Evolutionary conservation across 306 rosid species (phyloP).

Genomic region (Begonia masoniana): DNA sequence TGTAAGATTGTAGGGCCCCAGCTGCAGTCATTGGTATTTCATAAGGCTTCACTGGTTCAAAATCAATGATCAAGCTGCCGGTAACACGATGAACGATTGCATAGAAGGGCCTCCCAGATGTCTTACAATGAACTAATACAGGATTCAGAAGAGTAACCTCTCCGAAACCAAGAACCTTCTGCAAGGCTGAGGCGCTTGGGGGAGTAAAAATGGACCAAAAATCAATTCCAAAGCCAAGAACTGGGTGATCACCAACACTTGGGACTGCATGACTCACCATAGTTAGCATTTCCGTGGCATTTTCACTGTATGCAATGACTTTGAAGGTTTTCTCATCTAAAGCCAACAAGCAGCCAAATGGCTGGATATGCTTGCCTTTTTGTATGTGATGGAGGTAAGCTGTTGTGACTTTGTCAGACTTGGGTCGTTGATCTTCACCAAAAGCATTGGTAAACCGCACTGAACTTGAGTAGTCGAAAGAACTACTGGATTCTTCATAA

Average conservation of each 20-base stretch:
- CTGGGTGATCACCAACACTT: conserved; percentile 80
- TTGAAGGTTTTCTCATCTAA: conserved; percentile 80
- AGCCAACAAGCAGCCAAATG: conserved; percentile 87
- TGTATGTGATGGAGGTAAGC: conserved; percentile 86
- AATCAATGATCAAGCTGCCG: conserved; percentile 74
- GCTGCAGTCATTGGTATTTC: conserved; percentile 92
- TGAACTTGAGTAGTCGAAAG: conserved; percentile 84
- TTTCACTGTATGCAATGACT: conserved; percentile 88
- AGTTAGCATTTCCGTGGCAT: conserved; percentile 89
- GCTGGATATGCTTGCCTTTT: conserved; percentile 81
- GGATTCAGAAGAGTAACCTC: conserved; percentile 93
- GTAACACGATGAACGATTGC: conserved; percentile 80
- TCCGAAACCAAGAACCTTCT: conserved; percentile 75
- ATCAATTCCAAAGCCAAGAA: conserved; percentile 84
- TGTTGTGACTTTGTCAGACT: conserved; percentile 66
- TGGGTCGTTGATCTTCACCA: conserved; percentile 40
- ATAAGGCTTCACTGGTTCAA: conserved; percentile 88
- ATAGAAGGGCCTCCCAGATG: conserved; percentile 93
- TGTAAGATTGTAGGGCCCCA: conserved; percentile 88
- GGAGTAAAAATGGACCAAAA: conserved; percentile 60
- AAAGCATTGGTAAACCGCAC: conserved; percentile 35
- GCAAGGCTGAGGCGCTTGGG: conserved; percentile 76
- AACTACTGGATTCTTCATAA: conserved; percentile 76
- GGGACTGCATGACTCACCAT: conserved; percentile 91
- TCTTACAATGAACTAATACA: conserved; percentile 86